Evolutionary conservation across 2,329 filamentous ascomycete species (phyloP), one percentile per base, ranked within the genome.

Genomic region (Lachnellula cervina): DNA sequence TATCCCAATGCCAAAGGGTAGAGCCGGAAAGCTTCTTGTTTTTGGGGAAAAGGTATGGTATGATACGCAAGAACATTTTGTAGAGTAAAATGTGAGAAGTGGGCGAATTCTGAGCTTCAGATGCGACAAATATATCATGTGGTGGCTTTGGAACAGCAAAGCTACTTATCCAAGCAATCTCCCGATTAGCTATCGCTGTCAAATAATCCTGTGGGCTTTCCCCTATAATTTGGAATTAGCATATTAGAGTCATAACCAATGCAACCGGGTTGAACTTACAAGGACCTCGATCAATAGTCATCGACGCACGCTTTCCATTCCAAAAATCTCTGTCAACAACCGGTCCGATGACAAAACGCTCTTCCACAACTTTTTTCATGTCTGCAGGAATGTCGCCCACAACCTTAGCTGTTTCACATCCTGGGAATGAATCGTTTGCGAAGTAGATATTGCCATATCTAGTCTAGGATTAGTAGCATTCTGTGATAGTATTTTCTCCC

Each of bases 391-490:
- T 47, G 38, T 68, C 63, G 49, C 62, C 61, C 35, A 53, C 53
- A 45, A 71, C 49, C 54, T 67, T 61, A 28, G 66, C 68, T 54
- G 63, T 56, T 53, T 68, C 59, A 43, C 68, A 71, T 2, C 67
- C 68, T 25, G 64, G 52, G 49, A 71, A 66, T 37, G 63, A 59
- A 60, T 72, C 67, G 13, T 49, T 64, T 32, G 63, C 61, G 53
- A 68, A 73, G 58, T 73, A 74, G 49, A 75, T 61, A 57, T 64
- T 73, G 4, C 73, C 71, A 62, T 71, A 72, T 34, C 72, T 72
- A 51, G 23, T 21, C 25, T 38, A 49, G 56, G 34, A 54, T 61
- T 43, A 62, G 61, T 52, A 53, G 44, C 57, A 51, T 57, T 56
- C 40, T 47, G 3, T 45, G 25, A 48, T 25, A 34, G 16, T 2